These are phyloP conservation scores for Penicillium nordicum DNA, from an alignment of 2,329 filamentous ascomycete genomes.

Conservation along the genomic window DNA sequence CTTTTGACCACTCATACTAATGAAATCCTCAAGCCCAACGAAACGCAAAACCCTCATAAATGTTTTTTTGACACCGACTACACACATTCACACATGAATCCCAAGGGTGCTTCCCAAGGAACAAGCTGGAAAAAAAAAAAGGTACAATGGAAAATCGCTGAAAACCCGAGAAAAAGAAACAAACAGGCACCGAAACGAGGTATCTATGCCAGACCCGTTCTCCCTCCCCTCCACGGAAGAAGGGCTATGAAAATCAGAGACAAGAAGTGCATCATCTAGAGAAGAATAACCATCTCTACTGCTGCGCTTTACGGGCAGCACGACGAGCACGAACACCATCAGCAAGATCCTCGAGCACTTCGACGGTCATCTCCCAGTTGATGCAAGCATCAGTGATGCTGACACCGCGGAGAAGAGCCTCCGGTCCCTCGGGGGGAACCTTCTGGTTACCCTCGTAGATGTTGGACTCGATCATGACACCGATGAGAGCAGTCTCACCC, in stretches of 20 bases:
- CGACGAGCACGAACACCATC: constrained; percentile 76
- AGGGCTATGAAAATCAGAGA: constrained; percentile 1
- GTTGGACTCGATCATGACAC: constrained; percentile 98
- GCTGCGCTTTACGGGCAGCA: constrained; percentile 38
- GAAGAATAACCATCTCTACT: constrained; percentile 17
- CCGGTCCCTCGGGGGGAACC: constrained; percentile 76
- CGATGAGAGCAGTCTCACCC: constrained; percentile 84
- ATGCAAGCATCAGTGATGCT: constrained; percentile 97
- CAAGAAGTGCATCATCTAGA: constrained; percentile 9
- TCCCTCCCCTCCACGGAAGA: background rate
- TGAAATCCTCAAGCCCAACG: background rate
- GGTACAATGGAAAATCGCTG: constrained; percentile 10
- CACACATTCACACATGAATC: constrained; percentile 3
- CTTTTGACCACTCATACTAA: background rate
- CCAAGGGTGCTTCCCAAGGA: background rate
- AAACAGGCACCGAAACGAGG: constrained; percentile 2
- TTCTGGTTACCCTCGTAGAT: constrained; percentile 90
- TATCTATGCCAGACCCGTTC: constrained; percentile 9
- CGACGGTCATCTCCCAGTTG: constrained; percentile 80
- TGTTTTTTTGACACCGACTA: constrained; percentile 5
- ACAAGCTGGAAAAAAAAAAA: constrained; percentile 4
- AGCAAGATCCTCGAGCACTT: constrained; percentile 79
- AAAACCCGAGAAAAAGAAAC: constrained; percentile 10
- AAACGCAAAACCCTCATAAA: constrained; percentile 1
- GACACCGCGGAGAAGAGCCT: constrained; percentile 78